Conservation (phyloP, 208 protist species). For the Trypanosoma mega region DNA sequence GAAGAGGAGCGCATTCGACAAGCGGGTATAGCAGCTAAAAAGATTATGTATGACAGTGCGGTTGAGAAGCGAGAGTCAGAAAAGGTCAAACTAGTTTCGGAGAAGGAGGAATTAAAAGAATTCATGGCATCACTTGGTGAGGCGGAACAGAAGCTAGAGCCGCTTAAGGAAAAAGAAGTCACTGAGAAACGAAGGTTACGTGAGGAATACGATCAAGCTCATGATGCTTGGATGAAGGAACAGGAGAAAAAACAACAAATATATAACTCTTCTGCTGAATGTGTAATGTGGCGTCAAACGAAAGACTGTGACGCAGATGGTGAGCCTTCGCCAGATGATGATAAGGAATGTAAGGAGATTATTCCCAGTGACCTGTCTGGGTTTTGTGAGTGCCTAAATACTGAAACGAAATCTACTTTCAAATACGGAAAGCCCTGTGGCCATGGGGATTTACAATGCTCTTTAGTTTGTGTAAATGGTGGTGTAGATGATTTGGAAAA, state of each 20-base stretch:
- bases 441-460: slow-evolving; percentile 43
- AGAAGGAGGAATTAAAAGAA: slow-evolving; percentile 19
- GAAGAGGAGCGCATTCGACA: slow-evolving; percentile 31
- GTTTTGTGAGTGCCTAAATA: slow-evolving; percentile 52
- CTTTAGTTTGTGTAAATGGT: slow-evolving; percentile 43
- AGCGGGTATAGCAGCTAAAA: slow-evolving; percentile 21
- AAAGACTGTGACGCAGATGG: slow-evolving; percentile 33
- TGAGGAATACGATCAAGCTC: slow-evolving; percentile 27
- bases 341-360: slow-evolving; percentile 37
- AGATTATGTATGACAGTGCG: slow-evolving; percentile 31
- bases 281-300: slow-evolving; percentile 49
- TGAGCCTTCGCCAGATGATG: slow-evolving; percentile 6
- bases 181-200: slow-evolving; percentile 27
- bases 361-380: slow-evolving; percentile 37
- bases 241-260: slow-evolving; percentile 2
- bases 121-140: slow-evolving; percentile 14
- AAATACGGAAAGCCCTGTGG: slow-evolving; percentile 29
- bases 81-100: slow-evolving; percentile 19
- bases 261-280: slow-evolving; percentile 12
- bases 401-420: slow-evolving; percentile 6
- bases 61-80: slow-evolving; percentile 22
- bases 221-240: slow-evolving; percentile 19
- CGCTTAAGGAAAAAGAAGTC: slow-evolving; percentile 28
- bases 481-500: slow-evolving; percentile 29
- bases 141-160: slow-evolving; percentile 10